Evolutionary conservation across 2,329 filamentous ascomycete genomes (phyloP).

Genomic region (Fusarium mangiferae): DNA sequence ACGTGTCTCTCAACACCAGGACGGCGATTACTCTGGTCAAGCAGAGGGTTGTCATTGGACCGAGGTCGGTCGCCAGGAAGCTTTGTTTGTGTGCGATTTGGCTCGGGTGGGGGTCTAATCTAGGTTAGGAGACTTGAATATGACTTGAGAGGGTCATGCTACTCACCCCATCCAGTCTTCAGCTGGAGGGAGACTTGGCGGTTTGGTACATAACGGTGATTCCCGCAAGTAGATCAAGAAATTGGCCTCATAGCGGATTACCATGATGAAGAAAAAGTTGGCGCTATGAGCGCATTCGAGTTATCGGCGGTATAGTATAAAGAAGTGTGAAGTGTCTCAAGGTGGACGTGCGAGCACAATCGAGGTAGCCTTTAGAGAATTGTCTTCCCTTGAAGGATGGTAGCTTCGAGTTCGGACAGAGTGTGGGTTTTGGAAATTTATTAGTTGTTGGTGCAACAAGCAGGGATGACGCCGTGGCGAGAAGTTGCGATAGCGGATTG

Average conservation of each 20-base stretch:
- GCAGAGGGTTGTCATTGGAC: conserved; percentile 55
- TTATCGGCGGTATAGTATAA: conserved; percentile 36
- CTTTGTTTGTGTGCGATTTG: conserved; percentile 58
- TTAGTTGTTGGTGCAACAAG: conserved; percentile 1
- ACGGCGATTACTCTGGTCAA: conserved; percentile 63
- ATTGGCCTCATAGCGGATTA: conserved; percentile 78
- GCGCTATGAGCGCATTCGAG: conserved; percentile 53
- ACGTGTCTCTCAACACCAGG: conserved; percentile 63
- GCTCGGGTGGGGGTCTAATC: conserved; percentile 57
- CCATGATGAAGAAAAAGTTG: conserved; percentile 54
- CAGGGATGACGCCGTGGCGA: conserved; percentile 30
- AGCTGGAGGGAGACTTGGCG: conserved; percentile 79
- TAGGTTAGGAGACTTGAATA: conserved; percentile 36
- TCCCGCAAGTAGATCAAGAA: conserved; percentile 79
- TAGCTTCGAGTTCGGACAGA: neutral
- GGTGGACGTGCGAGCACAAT: neutral
- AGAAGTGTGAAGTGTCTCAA: conserved; percentile 4
- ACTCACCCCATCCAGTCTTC: conserved; percentile 97
- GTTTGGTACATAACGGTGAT: conserved; percentile 86
- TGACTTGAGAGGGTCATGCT: conserved; percentile 3
- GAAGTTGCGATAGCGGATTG: conserved; percentile 24
- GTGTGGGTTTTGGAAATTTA: neutral
- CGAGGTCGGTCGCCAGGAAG: conserved; percentile 56
- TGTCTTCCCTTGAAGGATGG: neutral
- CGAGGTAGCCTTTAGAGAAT: neutral